Conservation (phyloP, 1,284 basidiomycete genomes). For the Hypsizygus ulmarius region DNA sequence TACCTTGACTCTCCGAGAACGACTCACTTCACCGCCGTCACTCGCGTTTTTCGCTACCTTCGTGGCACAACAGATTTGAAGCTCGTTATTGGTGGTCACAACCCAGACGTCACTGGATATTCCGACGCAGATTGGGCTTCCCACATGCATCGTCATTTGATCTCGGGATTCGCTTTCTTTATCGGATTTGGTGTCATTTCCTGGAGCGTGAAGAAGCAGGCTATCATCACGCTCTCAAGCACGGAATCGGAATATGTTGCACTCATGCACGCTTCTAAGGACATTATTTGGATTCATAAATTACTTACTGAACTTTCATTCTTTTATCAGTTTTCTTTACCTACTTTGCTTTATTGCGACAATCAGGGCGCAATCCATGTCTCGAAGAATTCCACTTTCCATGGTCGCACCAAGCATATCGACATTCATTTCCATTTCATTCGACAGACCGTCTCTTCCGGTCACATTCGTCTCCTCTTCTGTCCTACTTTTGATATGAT, state of each 20-base stretch:
- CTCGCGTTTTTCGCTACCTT: conserved; percentile 21
- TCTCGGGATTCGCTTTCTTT: conserved; percentile 23
- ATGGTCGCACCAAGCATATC: conserved; percentile 14
- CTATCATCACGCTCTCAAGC: conserved; percentile 10
- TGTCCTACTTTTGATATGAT: conserved; percentile 2
- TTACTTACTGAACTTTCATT: conserved; percentile 9
- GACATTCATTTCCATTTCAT: conserved; percentile 13
- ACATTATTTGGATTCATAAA: conserved; percentile 6
- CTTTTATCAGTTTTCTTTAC: not conserved
- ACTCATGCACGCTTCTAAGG: conserved; percentile 8
- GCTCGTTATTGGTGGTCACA: conserved; percentile 19
- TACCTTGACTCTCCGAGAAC: conserved; percentile 16
- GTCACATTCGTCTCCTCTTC: conserved; percentile 2
- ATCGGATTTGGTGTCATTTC: conserved; percentile 20
- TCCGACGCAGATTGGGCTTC: conserved; percentile 30
- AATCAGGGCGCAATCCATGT: conserved; percentile 14
- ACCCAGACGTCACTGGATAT: conserved; percentile 12
- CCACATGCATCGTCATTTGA: conserved; percentile 13
- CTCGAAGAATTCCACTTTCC: conserved; percentile 13
- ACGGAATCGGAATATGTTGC: conserved; percentile 9
- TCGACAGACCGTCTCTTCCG: conserved; percentile 7
- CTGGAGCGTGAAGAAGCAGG: conserved; percentile 20
- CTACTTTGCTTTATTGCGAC: conserved; percentile 9
- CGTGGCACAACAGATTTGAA: conserved; percentile 22
- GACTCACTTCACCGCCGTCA: conserved; percentile 22